Evolutionary conservation across 164 flowering plant species (phyloP).

Genomic region (Vitis labrusca): DNA sequence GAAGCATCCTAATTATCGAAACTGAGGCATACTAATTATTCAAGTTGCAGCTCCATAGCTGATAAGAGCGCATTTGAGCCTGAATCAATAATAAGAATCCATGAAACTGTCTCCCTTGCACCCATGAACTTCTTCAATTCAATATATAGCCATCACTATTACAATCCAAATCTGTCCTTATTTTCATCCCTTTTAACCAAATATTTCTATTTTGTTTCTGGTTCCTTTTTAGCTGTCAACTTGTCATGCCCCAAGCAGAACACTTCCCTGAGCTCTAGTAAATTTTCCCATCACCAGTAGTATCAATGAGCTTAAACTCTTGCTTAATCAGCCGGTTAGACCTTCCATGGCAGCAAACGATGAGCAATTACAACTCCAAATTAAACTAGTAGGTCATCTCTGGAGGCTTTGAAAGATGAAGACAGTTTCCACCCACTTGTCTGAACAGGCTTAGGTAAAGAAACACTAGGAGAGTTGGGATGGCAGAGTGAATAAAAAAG

Average conservation of each 20-base stretch:
- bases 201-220: no score
- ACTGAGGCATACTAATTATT: neutral
- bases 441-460: neutral
- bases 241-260: neutral
- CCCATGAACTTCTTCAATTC: neutral
- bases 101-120: neutral
- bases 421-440: neutral
- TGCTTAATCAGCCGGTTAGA: neutral
- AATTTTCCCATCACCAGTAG: neutral
- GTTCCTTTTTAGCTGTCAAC: neutral
- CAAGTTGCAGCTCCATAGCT: neutral
- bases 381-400: neutral
- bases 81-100: neutral
- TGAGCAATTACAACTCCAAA: neutral
- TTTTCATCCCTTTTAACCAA: no score
- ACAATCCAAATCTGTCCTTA: neutral
- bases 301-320: neutral
- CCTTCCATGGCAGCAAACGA: conserved; percentile 1
- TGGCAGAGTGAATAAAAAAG: neutral
- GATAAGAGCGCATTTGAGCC: neutral
- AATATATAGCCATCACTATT: neutral
- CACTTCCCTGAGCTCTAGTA: neutral
- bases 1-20: neutral
- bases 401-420: neutral
- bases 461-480: neutral